Evolutionary conservation across 108 stramenopile genomes (phyloP).

Genomic region (Fragilariopsis cylindrus): DNA sequence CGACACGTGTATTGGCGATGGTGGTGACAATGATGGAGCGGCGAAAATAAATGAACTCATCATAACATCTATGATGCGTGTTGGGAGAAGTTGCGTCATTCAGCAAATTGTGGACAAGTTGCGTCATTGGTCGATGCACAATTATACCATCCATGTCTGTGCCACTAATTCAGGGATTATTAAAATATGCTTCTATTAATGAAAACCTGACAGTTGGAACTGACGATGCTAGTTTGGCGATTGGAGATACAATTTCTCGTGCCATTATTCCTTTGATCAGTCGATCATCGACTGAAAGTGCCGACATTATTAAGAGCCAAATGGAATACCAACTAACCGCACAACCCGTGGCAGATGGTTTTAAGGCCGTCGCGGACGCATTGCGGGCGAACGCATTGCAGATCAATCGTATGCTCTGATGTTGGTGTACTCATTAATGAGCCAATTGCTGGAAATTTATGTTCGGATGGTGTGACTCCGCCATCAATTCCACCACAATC

Average conservation of each 20-base stretch:
- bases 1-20: conserved; percentile 34
- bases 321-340: conserved; percentile 32
- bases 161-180: conserved; percentile 50
- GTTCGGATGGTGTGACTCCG: conserved; percentile 22
- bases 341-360: conserved; percentile 35
- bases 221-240: conserved; percentile 23
- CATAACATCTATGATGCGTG: conserved; percentile 23
- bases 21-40: background rate
- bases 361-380: conserved; percentile 36
- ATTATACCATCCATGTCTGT: conserved; percentile 36
- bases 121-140: conserved; percentile 10
- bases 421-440: conserved; percentile 34
- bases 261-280: conserved; percentile 44
- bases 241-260: conserved; percentile 31
- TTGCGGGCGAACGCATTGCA: conserved; percentile 36
- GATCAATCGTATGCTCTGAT: conserved; percentile 24
- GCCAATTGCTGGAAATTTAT: conserved; percentile 21
- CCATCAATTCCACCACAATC: background rate
- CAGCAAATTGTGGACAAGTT: conserved; percentile 30
- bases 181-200: conserved; percentile 40
- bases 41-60: conserved; percentile 33
- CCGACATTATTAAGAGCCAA: conserved; percentile 21
- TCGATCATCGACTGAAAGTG: conserved; percentile 14
- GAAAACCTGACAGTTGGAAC: conserved; percentile 29
- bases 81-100: too few relatives aligned